These are phyloP conservation scores for Xerocomus brunneocitrinus DNA, from an alignment of 768 basidiomycete genomes.

Conservation along the genomic window DNA sequence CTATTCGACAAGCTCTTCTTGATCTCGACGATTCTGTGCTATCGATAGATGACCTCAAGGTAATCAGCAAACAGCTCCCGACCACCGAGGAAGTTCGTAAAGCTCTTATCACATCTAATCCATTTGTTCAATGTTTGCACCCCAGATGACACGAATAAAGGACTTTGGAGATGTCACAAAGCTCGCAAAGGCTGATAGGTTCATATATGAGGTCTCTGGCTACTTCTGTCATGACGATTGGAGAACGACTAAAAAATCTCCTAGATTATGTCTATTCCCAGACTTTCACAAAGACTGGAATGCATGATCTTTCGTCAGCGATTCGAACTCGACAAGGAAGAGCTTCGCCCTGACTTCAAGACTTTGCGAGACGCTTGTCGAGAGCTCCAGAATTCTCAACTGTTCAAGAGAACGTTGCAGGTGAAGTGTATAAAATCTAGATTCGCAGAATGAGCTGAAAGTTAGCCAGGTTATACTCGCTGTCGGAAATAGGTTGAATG, in stretches of 20 bases:
- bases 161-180: slow-evolving; percentile 68
- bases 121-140: neutral
- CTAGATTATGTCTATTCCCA: slow-evolving; percentile 75
- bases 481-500: slow-evolving; percentile 82
- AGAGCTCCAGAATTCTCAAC: slow-evolving; percentile 59
- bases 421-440: slow-evolving; percentile 29
- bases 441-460: neutral
- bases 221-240: neutral
- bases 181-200: slow-evolving; percentile 81
- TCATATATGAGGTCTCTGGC: slow-evolving; percentile 63
- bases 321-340: slow-evolving; percentile 77
- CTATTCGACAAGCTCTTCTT: slow-evolving; percentile 69
- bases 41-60: slow-evolving; percentile 70
- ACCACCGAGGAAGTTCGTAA: slow-evolving; percentile 70
- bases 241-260: slow-evolving; percentile 4
- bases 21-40: slow-evolving; percentile 65
- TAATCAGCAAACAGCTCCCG: slow-evolving; percentile 71
- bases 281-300: slow-evolving; percentile 66
- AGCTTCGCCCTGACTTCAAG: slow-evolving; percentile 77
- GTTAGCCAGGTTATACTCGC: slow-evolving; percentile 56
- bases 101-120: neutral
- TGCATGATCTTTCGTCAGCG: slow-evolving; percentile 84
- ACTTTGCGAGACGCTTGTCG: slow-evolving; percentile 64
- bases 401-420: slow-evolving; percentile 68
- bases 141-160: slow-evolving; percentile 57